Base-by-base conservation (phyloP, 345 rosid species). In the Tarenaya hassleriana region DNA sequence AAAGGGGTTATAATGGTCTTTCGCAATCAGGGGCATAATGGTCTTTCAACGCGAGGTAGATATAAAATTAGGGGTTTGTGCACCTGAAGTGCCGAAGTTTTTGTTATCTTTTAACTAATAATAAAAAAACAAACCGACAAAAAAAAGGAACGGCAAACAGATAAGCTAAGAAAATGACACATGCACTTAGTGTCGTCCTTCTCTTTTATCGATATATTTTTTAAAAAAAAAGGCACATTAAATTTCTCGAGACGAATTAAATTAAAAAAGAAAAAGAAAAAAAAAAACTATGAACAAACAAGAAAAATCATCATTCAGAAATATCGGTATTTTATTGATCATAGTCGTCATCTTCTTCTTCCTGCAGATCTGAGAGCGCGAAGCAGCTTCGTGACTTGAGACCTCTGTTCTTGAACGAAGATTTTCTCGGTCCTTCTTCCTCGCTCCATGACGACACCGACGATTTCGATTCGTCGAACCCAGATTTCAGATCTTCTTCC, bases 301-400 rank as follows among this genome's bases (percentile, higher is more conserved):
- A 59, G 33, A 40, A 45, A 59, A 59, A 47, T 34, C 40, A 47
- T 24, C n/a, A 31, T 47, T 44, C 40, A 18, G 63, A 49, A 65
- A 58, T 40, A 66, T 52, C 53, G 56, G 45, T 24, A 24, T 24
- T 24, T 24, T 24, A 24, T 24, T 24, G 5, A 24, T n/a, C n/a
- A n/a, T n/a, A n/a, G n/a, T 52, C 60, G 38, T 64, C 59, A 41
- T 72, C 67, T 56, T 77, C 73, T 41, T 77, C 81, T 21, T 72
- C 74, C 70, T 75, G 77, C 27, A 60, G 72, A 84, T 84, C 91
- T 67, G 91, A 31, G 9, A 82, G 86, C 3, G 81, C 72, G 56
- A 82, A 88, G 63, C 86, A 84, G 58, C 88, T 80, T 15, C 66
- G 59, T 53, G 83, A 79, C 49, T 74, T 78, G 48, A 56, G 64